A percentile compares a stretch with the other conserved stretches of the same genome.
phyloP scores from a whole-genome alignment of 2,329 filamentous ascomycete species.

The Aspergillus udagawae region DNA sequence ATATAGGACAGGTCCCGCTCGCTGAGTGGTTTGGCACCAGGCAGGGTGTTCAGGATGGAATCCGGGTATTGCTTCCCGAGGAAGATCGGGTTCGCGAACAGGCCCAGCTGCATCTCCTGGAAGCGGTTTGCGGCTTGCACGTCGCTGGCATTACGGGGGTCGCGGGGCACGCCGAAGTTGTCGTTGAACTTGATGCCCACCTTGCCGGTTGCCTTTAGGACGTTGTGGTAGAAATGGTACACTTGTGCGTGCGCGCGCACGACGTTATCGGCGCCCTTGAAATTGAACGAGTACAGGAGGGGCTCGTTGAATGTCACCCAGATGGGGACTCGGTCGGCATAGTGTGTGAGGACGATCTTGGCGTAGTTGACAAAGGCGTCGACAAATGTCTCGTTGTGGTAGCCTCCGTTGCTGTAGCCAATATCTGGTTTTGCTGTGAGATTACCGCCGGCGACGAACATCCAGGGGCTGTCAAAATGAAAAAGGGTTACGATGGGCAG shows the following conservation, averaged over 20 bases:
- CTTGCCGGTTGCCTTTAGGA: constrained; percentile 42
- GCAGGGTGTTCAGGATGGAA: constrained; percentile 42
- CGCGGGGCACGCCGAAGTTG: constrained; percentile 45
- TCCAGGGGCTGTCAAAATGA: constrained; percentile 27
- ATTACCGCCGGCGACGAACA: constrained; percentile 20
- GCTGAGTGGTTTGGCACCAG: constrained; percentile 44
- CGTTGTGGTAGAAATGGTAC: constrained; percentile 39
- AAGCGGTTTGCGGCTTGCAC: not conserved
- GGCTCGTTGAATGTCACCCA: constrained; percentile 44
- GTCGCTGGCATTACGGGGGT: not conserved
- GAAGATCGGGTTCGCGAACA: constrained; percentile 44
- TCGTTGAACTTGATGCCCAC: constrained; percentile 44
- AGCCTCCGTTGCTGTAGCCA: constrained; percentile 22
- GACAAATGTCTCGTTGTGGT: constrained; percentile 42
- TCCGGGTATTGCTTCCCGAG: constrained; percentile 44
- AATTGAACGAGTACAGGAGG: constrained; percentile 36
- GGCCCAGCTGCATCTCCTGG: constrained; percentile 23
- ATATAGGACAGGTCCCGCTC: constrained; percentile 48
- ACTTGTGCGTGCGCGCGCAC: constrained; percentile 40
- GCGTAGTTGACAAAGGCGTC: constrained; percentile 36
- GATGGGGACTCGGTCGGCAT: constrained; percentile 36
- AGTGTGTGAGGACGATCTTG: constrained; percentile 35
- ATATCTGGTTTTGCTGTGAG: constrained; percentile 18
- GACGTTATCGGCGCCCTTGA: constrained; percentile 49
- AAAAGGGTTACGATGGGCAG: constrained; percentile 43